phyloP scores from a whole-genome alignment of 2,329 filamentous ascomycete genomes.

The Hymenoscyphus occultus region DNA sequence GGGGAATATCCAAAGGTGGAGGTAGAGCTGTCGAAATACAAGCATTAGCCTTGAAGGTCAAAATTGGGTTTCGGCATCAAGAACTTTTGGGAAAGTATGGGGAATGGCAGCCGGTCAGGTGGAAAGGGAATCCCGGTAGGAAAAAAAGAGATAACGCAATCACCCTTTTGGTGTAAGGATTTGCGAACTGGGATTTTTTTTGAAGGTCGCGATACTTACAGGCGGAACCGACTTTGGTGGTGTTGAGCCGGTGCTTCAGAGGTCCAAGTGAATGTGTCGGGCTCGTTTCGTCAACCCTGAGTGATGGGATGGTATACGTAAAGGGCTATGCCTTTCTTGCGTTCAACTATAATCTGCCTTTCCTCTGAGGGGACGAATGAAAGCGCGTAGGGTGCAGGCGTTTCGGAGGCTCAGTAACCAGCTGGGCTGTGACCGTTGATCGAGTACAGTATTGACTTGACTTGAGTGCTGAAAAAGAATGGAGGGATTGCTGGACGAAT shows the following conservation, averaged over 20 bases:
- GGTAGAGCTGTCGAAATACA: constrained; percentile 20
- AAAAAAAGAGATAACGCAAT: constrained; percentile 10
- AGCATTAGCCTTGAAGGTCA: constrained; percentile 28
- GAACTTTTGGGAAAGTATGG: neutral
- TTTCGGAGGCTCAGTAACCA: constrained; percentile 7
- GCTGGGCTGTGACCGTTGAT: constrained; percentile 10
- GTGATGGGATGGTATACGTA: constrained; percentile 6
- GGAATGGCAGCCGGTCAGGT: neutral
- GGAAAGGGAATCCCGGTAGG: constrained; percentile 15
- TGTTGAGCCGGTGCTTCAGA: constrained; percentile 24
- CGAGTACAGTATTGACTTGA: constrained; percentile 13
- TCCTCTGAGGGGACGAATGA: neutral
- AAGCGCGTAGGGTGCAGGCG: neutral
- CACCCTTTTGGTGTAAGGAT: constrained; percentile 9
- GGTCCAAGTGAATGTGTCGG: constrained; percentile 24
- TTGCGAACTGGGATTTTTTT: neutral
- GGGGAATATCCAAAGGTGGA: constrained; percentile 13
- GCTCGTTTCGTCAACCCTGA: constrained; percentile 21
- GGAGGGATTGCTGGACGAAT: constrained; percentile 14
- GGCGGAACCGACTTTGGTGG: constrained; percentile 14
- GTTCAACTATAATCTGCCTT: neutral
- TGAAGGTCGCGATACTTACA: constrained; percentile 14
- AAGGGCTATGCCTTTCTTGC: neutral
- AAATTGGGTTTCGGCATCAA: constrained; percentile 2
- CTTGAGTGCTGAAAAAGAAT: constrained; percentile 12